Conservation (phyloP, 495 filamentous ascomycete species). For the Hypoxylon perforatum region DNA sequence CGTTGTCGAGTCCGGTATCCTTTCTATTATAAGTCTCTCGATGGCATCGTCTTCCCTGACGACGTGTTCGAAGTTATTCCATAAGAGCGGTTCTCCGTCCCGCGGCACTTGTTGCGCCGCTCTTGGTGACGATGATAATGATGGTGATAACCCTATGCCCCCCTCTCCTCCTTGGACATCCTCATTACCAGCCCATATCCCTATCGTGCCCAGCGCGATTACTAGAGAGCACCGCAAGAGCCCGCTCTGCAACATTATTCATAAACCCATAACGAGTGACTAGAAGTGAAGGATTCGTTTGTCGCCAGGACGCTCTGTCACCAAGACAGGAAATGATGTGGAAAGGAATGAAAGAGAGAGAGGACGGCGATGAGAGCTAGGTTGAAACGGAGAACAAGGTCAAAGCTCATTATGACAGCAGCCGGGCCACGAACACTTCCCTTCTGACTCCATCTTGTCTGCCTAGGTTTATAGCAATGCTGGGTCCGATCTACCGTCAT, state of each 20-base stretch:
- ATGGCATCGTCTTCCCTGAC: conserved; percentile 13
- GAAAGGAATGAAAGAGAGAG: conserved; percentile 21
- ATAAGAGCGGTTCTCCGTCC: conserved; percentile 6
- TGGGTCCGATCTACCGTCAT: conserved; percentile 14
- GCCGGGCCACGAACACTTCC: conserved; percentile 5
- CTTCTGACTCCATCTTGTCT: conserved; percentile 20
- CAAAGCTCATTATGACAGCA: conserved; percentile 38
- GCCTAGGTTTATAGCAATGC: neutral
- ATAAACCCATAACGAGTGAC: conserved; percentile 42
- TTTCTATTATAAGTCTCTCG: conserved; percentile 23
- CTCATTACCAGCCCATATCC: conserved; percentile 32
- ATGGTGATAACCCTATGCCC: too few species aligned
- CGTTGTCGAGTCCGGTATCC: conserved; percentile 26
- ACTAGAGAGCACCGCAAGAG: conserved; percentile 42
- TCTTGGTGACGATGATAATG: neutral
- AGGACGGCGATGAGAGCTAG: conserved; percentile 1
- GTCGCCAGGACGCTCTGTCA: conserved; percentile 33
- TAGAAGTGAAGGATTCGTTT: conserved; percentile 9
- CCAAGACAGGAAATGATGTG: conserved; percentile 29
- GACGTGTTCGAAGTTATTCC: conserved; percentile 20
- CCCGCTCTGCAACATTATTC: conserved; percentile 44
- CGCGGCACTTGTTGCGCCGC: conserved; percentile 10
- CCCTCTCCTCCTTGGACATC: conserved; percentile 22
- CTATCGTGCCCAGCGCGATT: conserved; percentile 46
- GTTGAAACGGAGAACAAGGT: conserved; percentile 34